A percentile compares a stretch with the other conserved stretches of the same genome.
Conservation (phyloP, 306 rosid genomes). For the Quercus ilex region DNA sequence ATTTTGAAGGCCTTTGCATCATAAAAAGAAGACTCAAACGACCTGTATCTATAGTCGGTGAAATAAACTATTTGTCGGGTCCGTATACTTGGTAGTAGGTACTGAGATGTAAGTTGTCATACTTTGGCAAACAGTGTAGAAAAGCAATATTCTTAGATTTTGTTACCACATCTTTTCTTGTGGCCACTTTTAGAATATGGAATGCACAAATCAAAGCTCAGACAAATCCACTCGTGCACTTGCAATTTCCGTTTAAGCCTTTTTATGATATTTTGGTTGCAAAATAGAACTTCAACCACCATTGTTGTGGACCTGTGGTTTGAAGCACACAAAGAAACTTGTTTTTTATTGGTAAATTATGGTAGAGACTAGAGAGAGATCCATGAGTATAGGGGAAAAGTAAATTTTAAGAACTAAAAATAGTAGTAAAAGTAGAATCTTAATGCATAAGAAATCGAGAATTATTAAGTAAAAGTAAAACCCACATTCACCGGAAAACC, state of each 20-base stretch:
- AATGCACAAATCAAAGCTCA: too few species aligned
- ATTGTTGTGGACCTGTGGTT: too few species aligned
- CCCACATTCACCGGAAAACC: not conserved
- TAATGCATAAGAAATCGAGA: not conserved
- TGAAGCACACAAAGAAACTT: not conserved
- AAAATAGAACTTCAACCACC: too few species aligned
- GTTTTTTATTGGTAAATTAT: not conserved
- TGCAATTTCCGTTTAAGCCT: too few species aligned
- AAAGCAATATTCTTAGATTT: not conserved
- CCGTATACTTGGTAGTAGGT: not conserved
- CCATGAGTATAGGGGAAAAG: not conserved
- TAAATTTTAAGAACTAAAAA: not conserved
- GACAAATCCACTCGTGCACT: too few species aligned
- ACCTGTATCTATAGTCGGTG: not conserved
- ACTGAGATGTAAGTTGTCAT: not conserved
- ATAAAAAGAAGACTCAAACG: too few species aligned
- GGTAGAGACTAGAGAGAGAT: not conserved
- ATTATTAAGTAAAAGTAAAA: not conserved
- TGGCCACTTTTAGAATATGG: too few species aligned
- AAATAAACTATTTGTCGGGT: not conserved
- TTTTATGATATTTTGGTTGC: too few species aligned
- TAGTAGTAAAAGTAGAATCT: not conserved
- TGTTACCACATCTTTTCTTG: too few species aligned
- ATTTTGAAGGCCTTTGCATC: not conserved
- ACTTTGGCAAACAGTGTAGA: not conserved